Conservation (phyloP, 371 early-diverging fungal genomes). For the Mucor racemosus region DNA sequence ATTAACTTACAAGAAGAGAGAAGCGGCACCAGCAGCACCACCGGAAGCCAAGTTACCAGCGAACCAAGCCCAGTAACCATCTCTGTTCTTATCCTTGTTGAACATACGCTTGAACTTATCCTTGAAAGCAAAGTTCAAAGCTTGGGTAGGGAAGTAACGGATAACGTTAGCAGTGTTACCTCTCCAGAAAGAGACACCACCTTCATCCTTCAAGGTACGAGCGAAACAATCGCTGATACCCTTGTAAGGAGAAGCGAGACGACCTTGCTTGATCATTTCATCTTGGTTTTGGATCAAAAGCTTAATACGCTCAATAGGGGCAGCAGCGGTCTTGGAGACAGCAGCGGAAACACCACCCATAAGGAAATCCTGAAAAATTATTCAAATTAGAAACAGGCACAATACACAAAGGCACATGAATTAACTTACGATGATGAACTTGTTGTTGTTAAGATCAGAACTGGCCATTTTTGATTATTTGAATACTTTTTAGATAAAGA, state of each 20-base stretch:
- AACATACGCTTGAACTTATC: slow-evolving; percentile 82
- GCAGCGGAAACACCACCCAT: slow-evolving; percentile 87
- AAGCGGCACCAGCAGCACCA: slow-evolving; percentile 77
- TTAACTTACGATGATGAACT: slow-evolving; percentile 50
- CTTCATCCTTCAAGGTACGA: slow-evolving; percentile 77
- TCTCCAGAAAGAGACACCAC: slow-evolving; percentile 72
- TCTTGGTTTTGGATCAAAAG: slow-evolving; percentile 81
- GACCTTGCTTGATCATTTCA: slow-evolving; percentile 75
- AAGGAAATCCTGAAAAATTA: slow-evolving; percentile 44
- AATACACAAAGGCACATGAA: not conserved
- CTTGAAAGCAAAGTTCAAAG: slow-evolving; percentile 83
- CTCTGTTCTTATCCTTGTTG: slow-evolving; percentile 63
- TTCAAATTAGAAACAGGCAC: not conserved
- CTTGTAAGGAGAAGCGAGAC: slow-evolving; percentile 73
- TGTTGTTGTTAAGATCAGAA: slow-evolving; percentile 22
- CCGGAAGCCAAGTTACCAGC: slow-evolving; percentile 78
- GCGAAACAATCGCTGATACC: slow-evolving; percentile 78
- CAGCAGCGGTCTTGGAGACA: slow-evolving; percentile 91
- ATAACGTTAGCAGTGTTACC: slow-evolving; percentile 82
- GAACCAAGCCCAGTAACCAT: slow-evolving; percentile 75
- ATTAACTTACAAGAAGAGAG: slow-evolving; percentile 46
- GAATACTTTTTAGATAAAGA: slow-evolving; percentile 21
- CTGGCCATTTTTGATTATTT: slow-evolving; percentile 16
- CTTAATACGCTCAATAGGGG: slow-evolving; percentile 87
- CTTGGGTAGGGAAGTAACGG: slow-evolving; percentile 88